Evolutionary conservation across 116 monocot species (phyloP), one percentile per base, ranked within the genome.

Genomic region (Papilionanthe hybrid): DNA sequence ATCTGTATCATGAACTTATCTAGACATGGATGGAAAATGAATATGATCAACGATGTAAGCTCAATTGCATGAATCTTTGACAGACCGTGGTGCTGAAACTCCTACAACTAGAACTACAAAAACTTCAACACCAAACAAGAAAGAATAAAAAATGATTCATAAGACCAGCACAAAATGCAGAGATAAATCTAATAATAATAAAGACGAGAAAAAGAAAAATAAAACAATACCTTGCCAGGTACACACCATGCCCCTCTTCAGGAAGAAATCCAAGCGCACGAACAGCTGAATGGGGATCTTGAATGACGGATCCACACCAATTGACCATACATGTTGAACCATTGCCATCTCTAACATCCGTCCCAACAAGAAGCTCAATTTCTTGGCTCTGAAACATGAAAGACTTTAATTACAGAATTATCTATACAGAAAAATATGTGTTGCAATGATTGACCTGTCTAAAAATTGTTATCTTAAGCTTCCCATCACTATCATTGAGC

Each of bases 221-320:
- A 25, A 25, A 77, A 18, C 22, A 74, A 47, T 67, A 77, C 93
- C 93, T 93, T 86, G 96, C 90, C 29, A 96, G 89, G 85, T 93
- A 96, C 15, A 96, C 96, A 80, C 96, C 96, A 90, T 96, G 96
- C 3, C 96, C 96, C 89, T 96, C 96, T 84, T 93, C 96, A 27
- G 96, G 96, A 77, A 96, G 94, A 88, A 96, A 96, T 1, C 96
- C 96, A 85, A 96, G 94, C 44, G 96, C 90, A 58, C 96, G 92
- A 32, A 96, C 96, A 27, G 96, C 94, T 72, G 92, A 56, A 81
- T 96, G 90, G 44, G 96, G 96, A 88, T 96, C 96, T 81, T 96
- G 96, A 77, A 96, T 91, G 73, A 96, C 81, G 78, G 88, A 89
- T 71, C 96, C 96, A 84, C 96, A 94, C 96, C 96, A 96, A 82